A percentile compares a stretch with the other conserved stretches of the same genome.
These are phyloP conservation scores for Bremia lactucae DNA, from an alignment of 352 stramenopile species.

Conservation along the genomic window DNA sequence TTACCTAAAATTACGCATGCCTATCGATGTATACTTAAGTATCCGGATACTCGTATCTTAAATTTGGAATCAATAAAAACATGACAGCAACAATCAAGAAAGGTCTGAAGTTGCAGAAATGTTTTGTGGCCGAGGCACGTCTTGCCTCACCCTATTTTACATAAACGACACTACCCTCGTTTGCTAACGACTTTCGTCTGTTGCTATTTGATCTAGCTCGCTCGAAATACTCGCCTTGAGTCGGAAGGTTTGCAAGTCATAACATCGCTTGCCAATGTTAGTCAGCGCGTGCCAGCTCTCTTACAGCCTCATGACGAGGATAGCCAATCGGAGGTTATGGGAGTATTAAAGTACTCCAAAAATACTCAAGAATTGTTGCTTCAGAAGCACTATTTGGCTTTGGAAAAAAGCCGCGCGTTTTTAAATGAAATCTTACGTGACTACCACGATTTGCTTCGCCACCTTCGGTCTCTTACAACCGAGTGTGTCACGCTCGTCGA, in stretches of 20 bases:
- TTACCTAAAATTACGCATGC: too few species aligned
- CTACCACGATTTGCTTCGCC: constrained; percentile 31
- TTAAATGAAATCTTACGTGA: constrained; percentile 42
- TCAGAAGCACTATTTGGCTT: constrained; percentile 49
- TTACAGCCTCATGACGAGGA: constrained; percentile 7
- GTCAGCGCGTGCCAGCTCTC: constrained; percentile 40
- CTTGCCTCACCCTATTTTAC: not conserved
- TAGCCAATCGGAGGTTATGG: constrained; percentile 17
- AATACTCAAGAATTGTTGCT: constrained; percentile 34
- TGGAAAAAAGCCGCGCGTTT: constrained; percentile 57
- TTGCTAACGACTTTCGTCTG: not conserved
- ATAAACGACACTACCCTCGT: too few species aligned
- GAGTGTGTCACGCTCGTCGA: constrained; percentile 25
- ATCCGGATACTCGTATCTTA: too few species aligned
- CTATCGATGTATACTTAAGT: too few species aligned
- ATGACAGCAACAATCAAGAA: constrained; percentile 46
- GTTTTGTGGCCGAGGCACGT: constrained; percentile 44
- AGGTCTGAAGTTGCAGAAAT: constrained; percentile 52
- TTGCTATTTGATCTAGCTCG: constrained; percentile 19
- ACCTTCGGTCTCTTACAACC: constrained; percentile 27
- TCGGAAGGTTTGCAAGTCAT: constrained; percentile 51
- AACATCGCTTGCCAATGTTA: constrained; percentile 60
- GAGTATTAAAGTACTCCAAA: constrained; percentile 32
- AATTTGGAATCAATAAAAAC: too few species aligned
- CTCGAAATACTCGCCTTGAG: constrained; percentile 41